Conservation (phyloP, 2,329 filamentous ascomycete species). For the Sporothrix dimorphospora region DNA sequence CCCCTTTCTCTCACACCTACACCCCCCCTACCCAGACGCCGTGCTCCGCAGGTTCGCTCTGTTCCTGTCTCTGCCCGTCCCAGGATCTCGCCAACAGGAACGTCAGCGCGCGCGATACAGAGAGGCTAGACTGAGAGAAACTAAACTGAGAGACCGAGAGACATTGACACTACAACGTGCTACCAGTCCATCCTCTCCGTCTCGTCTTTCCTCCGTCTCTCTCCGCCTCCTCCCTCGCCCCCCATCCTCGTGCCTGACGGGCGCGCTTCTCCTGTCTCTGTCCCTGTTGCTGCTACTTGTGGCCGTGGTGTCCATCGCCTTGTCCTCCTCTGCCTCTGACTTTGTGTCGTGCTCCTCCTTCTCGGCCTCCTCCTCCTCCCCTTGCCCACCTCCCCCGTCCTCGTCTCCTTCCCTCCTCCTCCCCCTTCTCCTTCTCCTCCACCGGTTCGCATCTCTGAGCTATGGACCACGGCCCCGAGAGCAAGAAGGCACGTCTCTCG, state of each 20-base stretch:
- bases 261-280: slow-evolving; percentile 6
- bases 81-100: slow-evolving; percentile 17
- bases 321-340: slow-evolving; percentile 11
- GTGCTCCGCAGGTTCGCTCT: slow-evolving; percentile 11
- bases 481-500: slow-evolving; percentile 31
- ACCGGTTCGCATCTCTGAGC: slow-evolving; percentile 25
- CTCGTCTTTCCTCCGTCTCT: not conserved
- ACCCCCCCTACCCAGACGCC: slow-evolving; percentile 10
- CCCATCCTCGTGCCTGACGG: slow-evolving; percentile 24
- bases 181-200: not conserved
- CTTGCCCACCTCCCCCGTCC: not conserved
- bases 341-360: slow-evolving; percentile 4
- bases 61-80: slow-evolving; percentile 17
- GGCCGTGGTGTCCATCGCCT: slow-evolving; percentile 24
- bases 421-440: slow-evolving; percentile 12
- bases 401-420: not conserved
- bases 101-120: not conserved
- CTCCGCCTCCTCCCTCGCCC: not conserved
- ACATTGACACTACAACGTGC: slow-evolving; percentile 14
- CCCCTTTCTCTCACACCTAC: not conserved
- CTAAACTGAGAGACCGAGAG: not conserved
- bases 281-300: slow-evolving; percentile 19
- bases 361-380: slow-evolving; percentile 1
- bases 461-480: slow-evolving; percentile 31
- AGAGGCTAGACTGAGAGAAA: not conserved